phyloP scores from a whole-genome alignment of 1,284 basidiomycete species.

The Cutaneotrichosporon sp. region DNA sequence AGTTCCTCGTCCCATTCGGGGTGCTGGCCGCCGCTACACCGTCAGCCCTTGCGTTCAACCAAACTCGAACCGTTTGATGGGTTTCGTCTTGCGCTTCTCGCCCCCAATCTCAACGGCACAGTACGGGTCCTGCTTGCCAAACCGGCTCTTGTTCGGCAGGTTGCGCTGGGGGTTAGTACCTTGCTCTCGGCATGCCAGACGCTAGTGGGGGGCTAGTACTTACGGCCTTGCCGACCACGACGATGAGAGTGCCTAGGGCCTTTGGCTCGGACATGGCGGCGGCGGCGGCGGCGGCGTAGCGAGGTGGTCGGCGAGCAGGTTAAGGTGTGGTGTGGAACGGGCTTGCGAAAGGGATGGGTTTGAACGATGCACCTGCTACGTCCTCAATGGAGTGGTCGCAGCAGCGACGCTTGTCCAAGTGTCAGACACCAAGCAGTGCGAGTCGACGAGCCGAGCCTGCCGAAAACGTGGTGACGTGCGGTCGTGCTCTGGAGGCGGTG shows the following conservation, averaged over 20 bases:
- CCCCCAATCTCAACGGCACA: slow-evolving; percentile 72
- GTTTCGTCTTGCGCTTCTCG: slow-evolving; percentile 76
- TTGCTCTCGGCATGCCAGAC: too few species aligned
- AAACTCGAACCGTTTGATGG: slow-evolving; percentile 62
- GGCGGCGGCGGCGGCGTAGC: not conserved
- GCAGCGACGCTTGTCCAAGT: too few species aligned
- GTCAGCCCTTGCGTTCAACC: not conserved
- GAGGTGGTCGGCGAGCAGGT: not conserved
- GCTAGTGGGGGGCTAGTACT: slow-evolving; percentile 50
- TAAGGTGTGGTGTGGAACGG: not conserved
- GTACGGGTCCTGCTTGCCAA: slow-evolving; percentile 97
- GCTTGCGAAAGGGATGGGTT: too few species aligned
- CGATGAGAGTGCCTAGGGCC: slow-evolving; percentile 88
- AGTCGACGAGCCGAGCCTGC: too few species aligned
- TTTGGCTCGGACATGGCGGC: slow-evolving; percentile 48
- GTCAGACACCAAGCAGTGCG: too few species aligned
- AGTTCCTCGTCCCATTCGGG: slow-evolving; percentile 99
- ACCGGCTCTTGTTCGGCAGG: slow-evolving; percentile 85
- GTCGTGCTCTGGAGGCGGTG: too few species aligned
- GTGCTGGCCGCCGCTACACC: slow-evolving; percentile 78
- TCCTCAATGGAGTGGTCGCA: too few species aligned
- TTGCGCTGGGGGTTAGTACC: slow-evolving; percentile 61
- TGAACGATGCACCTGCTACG: too few species aligned
- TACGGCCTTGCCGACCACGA: slow-evolving; percentile 92
- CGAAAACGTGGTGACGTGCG: too few species aligned